Evolutionary conservation across 1,284 basidiomycete species (phyloP).

Genomic region (Mycena sp.): DNA sequence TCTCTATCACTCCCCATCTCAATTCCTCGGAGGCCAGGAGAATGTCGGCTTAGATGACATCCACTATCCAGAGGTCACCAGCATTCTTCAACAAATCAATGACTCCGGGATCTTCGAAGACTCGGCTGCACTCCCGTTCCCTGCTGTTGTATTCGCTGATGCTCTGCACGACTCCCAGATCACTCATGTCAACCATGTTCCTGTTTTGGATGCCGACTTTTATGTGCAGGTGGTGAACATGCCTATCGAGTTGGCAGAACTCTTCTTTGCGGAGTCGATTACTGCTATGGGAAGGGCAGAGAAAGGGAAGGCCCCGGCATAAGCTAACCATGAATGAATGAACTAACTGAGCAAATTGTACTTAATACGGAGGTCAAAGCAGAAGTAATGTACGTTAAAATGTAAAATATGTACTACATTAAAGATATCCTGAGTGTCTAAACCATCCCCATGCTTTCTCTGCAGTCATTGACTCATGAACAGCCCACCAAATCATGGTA

Average conservation of each 20-base stretch:
- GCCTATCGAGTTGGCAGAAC: background rate
- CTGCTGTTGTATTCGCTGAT: conserved; percentile 4
- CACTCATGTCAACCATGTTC: conserved; percentile 7
- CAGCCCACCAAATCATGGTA: conserved; percentile 5
- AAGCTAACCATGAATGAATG: background rate
- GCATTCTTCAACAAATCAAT: background rate
- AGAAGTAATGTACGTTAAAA: background rate
- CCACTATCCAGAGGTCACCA: background rate
- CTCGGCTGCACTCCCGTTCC: background rate
- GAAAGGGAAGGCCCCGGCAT: conserved; percentile 3
- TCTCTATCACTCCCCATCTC: background rate
- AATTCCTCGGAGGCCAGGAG: background rate
- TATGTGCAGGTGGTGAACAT: conserved; percentile 8
- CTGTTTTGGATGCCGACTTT: background rate
- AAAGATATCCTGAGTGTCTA: conserved; percentile 16
- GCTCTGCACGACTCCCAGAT: too few relatives aligned
- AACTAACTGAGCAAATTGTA: background rate
- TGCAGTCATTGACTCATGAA: too few relatives aligned
- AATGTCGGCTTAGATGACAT: background rate
- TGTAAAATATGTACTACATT: background rate
- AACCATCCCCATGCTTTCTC: conserved; percentile 23
- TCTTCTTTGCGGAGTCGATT: conserved; percentile 13
- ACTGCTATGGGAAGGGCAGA: background rate
- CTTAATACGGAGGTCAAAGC: conserved; percentile 3
- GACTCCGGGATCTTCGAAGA: background rate